Percentiles rank a stretch among this genome's conserved stretches.
Conservation (phyloP, 768 basidiomycete genomes). For the Pisolithus orientalis region DNA sequence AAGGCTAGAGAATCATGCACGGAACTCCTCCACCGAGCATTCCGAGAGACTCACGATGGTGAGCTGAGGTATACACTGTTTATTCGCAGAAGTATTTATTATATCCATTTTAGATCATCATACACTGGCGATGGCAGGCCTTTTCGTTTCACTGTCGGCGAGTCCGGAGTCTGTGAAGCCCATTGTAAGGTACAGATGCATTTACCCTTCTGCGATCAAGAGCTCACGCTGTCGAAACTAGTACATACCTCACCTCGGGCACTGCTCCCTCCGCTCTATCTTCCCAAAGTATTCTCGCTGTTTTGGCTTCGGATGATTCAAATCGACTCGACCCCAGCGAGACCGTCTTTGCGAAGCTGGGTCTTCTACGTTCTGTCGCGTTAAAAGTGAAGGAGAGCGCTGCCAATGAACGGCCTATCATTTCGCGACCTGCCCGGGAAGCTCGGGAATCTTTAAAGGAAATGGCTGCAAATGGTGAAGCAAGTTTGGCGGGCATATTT, state of each 20-base stretch:
- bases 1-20: slow-evolving; percentile 66
- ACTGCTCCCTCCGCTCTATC: slow-evolving; percentile 61
- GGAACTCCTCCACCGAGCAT: slow-evolving; percentile 74
- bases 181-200: slow-evolving; percentile 56
- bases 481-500: slow-evolving; percentile 22
- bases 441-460: slow-evolving; percentile 63
- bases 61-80: slow-evolving; percentile 9
- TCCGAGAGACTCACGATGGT: slow-evolving; percentile 70
- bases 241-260: slow-evolving; percentile 57
- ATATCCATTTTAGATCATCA: slow-evolving; percentile 51
- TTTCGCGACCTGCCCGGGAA: slow-evolving; percentile 78
- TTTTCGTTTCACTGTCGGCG: slow-evolving; percentile 59
- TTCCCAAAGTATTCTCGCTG: slow-evolving; percentile 53
- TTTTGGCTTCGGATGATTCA: slow-evolving; percentile 42
- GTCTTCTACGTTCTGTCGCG: slow-evolving; percentile 54
- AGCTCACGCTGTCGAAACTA: slow-evolving; percentile 22
- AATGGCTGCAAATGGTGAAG: slow-evolving; percentile 20
- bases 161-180: slow-evolving; percentile 58
- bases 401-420: slow-evolving; percentile 60
- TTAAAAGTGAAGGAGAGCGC: slow-evolving; percentile 69
- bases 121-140: slow-evolving; percentile 51
- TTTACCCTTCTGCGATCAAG: neutral
- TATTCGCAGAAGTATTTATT: neutral
- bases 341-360: slow-evolving; percentile 61
- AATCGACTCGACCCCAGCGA: slow-evolving; percentile 4